These are phyloP conservation scores for Sclerotinia trifoliorum DNA, from an alignment of 2,329 filamentous ascomycete species.

Conservation along the genomic window DNA sequence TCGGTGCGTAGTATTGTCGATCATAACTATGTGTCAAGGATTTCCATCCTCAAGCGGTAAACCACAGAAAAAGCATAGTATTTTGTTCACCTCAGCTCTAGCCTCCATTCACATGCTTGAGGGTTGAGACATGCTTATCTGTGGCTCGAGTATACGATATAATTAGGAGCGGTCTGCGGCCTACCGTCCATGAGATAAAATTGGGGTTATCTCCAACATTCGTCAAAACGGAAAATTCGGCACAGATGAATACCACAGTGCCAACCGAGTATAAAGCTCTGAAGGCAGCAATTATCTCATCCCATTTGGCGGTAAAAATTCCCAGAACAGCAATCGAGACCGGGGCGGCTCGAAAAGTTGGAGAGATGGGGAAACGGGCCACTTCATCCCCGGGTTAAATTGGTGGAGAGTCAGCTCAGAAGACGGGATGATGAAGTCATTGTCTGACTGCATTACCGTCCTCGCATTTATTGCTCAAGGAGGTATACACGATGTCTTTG, in stretches of 20 bases:
- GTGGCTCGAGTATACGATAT: background rate
- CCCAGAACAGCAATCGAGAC: background rate
- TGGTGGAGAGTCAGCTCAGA: background rate
- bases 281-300: background rate
- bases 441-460: background rate
- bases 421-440: slow-evolving; percentile 4
- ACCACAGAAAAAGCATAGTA: background rate
- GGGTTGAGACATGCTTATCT: slow-evolving; percentile 1
- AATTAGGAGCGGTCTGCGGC: background rate
- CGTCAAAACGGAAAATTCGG: background rate
- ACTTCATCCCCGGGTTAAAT: background rate
- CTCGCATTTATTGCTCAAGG: background rate
- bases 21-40: slow-evolving; percentile 8
- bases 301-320: background rate
- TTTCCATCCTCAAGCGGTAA: slow-evolving; percentile 5
- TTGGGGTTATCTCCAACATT: background rate
- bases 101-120: slow-evolving; percentile 1
- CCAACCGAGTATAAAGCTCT: background rate
- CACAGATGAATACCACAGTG: background rate
- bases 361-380: background rate
- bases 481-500: background rate
- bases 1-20: slow-evolving; percentile 13
- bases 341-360: background rate
- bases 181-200: background rate
- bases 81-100: background rate